These are phyloP conservation scores for Coleophoma cylindrospora DNA, from an alignment of 2,329 filamentous ascomycete genomes.

Conservation along the genomic window DNA sequence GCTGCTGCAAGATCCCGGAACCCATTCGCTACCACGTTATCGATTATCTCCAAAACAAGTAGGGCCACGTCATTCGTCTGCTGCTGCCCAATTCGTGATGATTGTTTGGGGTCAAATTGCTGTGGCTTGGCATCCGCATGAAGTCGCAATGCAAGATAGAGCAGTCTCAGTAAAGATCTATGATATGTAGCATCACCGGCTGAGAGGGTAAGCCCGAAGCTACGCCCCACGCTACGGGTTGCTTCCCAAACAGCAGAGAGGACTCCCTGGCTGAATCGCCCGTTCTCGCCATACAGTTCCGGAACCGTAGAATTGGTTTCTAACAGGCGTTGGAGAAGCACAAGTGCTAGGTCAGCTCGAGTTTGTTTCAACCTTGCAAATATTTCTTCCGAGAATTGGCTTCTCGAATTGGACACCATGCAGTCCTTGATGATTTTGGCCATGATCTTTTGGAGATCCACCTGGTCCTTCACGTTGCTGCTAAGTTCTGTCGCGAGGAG, in stretches of 20 bases:
- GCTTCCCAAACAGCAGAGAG: constrained; percentile 56
- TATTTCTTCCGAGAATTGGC: constrained; percentile 71
- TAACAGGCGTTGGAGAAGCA: constrained; percentile 75
- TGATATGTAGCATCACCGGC: constrained; percentile 65
- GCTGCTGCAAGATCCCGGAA: constrained; percentile 77
- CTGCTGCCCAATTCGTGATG: constrained; percentile 15
- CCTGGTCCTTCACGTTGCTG: constrained; percentile 34
- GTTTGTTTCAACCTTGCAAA: constrained; percentile 73
- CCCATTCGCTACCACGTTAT: constrained; percentile 72
- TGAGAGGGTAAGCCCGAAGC: constrained; percentile 54
- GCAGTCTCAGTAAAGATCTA: constrained; percentile 73
- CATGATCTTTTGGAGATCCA: constrained; percentile 18
- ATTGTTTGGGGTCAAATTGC: constrained; percentile 14
- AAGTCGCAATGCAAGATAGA: constrained; percentile 76
- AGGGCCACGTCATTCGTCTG: constrained; percentile 28
- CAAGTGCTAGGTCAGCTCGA: constrained; percentile 75
- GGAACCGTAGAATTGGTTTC: constrained; percentile 42
- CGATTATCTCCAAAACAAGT: constrained; percentile 65
- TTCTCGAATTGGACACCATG: constrained; percentile 69
- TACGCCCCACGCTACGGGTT: constrained; percentile 44
- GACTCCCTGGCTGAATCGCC: constrained; percentile 33
- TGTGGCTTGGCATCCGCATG: constrained; percentile 35
- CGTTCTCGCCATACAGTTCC: constrained; percentile 33
- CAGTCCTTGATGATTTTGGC: constrained; percentile 72
- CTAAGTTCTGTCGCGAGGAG: constrained; percentile 80